Base-by-base conservation (phyloP, 768 basidiomycete species). In the Suillus luteus region DNA sequence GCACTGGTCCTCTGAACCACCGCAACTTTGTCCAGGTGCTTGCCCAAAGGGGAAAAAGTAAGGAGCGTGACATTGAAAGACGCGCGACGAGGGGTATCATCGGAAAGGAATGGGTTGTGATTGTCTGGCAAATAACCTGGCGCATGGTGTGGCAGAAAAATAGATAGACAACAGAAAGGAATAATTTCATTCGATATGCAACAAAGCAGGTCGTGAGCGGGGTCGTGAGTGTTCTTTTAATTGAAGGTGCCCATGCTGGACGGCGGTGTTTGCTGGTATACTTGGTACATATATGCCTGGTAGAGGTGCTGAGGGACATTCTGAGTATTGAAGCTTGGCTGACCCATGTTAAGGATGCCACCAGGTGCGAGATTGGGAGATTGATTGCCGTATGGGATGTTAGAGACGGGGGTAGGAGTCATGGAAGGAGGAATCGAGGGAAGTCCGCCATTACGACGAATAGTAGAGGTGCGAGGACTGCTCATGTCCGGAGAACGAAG, bases 241-340 rank as follows among this genome's bases (percentile, higher is more conserved):
- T 87, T 87, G 83, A 88, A 93, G 59, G 88, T 73, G 71, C 91
- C 90, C 87, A 92, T 90, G 64, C 77, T 77, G 76, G 90, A 89
- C 67, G 85, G 85, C 24, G 87, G 85, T 68, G 84, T 87, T 77
- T 90, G 88, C 75, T 90, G 90, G 77, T 93, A 93, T 73, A 90
- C 81, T 77, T 89, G 88, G 73, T 92, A 92, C 90, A 92, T 88
- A 80, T 92, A 93, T 63, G 87, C 83, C 76, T 90, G 87, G 73
- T 92, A 92, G 66, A 89, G 75, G 70, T 91, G 89, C 81, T 63
- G 88, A 83, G 88, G 82, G 54, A 86, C 78, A 64, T 86, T 83
- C 66, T 87, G 83, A 41, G 79, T 83, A 65, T 80, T 82, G 74
- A 90, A 92, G 48, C 87, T 73, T n/a, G 84, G 79, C 68, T 89